Percentiles rank a stretch among this genome's conserved stretches.
Evolutionary conservation across 2,329 filamentous ascomycete species (phyloP).

Genomic region (Tetracladium maxilliforme): DNA sequence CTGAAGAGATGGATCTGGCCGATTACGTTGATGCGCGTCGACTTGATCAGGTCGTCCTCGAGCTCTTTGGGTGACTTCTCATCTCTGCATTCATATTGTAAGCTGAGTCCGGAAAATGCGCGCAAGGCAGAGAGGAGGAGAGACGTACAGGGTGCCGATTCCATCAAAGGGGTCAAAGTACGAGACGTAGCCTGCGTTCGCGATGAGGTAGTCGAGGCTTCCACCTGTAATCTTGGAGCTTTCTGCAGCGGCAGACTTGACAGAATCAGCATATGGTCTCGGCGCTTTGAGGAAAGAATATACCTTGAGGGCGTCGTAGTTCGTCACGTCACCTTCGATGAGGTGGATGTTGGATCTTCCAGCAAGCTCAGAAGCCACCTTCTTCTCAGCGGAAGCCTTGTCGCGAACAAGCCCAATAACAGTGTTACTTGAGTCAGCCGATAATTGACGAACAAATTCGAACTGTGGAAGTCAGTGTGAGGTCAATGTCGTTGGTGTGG

Average conservation of each 20-base stretch:
- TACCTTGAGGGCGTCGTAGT: slow-evolving; percentile 6
- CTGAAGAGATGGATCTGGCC: slow-evolving; percentile 37
- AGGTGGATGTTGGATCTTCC: slow-evolving; percentile 7
- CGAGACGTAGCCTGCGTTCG: slow-evolving; percentile 14
- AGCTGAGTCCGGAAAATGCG: slow-evolving; percentile 1
- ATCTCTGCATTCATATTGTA: slow-evolving; percentile 5
- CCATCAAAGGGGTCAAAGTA: slow-evolving; percentile 1
- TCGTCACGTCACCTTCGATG: slow-evolving; percentile 6
- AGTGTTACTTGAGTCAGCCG: slow-evolving; percentile 23
- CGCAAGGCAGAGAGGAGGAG: slow-evolving; percentile 1
- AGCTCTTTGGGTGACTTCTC: slow-evolving; percentile 16
- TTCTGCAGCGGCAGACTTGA: slow-evolving; percentile 6
- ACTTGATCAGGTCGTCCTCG: slow-evolving; percentile 15
- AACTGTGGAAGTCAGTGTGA: slow-evolving; percentile 21
- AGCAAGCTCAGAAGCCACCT: slow-evolving; percentile 24
- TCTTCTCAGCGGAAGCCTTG: slow-evolving; percentile 26
- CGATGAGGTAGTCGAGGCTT: slow-evolving; percentile 13
- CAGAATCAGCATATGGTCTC: too few relatives aligned
- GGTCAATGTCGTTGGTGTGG: too few relatives aligned
- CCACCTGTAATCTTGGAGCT: slow-evolving; percentile 9
- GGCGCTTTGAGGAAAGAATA: too few relatives aligned
- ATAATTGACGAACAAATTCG: slow-evolving; percentile 30
- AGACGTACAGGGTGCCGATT: slow-evolving; percentile 1
- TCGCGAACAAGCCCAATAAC: slow-evolving; percentile 32
- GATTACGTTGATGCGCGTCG: slow-evolving; percentile 31